phyloP scores from a whole-genome alignment of 1,284 basidiomycete species.

The Leccinum fuscescens region DNA sequence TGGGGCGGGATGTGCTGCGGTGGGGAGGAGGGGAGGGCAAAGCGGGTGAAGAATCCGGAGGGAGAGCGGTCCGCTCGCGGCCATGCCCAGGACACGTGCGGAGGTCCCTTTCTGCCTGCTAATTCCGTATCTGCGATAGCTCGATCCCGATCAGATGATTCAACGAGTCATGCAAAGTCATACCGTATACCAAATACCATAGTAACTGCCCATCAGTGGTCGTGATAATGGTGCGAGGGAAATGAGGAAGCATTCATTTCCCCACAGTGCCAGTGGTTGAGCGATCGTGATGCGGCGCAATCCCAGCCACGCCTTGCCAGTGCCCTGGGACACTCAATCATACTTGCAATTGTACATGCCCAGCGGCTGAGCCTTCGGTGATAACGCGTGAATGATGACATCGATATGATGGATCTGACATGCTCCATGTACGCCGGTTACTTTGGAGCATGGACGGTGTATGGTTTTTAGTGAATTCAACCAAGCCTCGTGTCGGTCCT shows the following conservation, averaged over 20 bases:
- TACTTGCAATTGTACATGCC: constrained; percentile 2
- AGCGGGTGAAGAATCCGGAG: background rate
- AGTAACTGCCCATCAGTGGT: constrained; percentile 1
- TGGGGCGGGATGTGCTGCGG: background rate
- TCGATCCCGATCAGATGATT: constrained; percentile 1
- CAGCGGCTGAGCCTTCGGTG: constrained; percentile 12
- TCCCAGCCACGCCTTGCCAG: background rate
- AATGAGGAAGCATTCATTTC: constrained; percentile 19
- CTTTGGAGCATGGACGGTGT: constrained; percentile 1
- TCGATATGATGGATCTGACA: background rate
- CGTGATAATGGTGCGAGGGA: constrained; percentile 10
- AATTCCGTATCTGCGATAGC: constrained; percentile 6
- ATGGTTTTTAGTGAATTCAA: background rate
- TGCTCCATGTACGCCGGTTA: background rate
- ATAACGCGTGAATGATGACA: constrained; percentile 15
- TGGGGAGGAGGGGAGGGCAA: background rate
- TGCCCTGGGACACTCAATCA: constrained; percentile 17
- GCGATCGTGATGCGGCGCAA: constrained; percentile 6
- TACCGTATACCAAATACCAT: background rate
- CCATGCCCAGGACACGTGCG: constrained; percentile 15
- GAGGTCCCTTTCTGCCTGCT: background rate
- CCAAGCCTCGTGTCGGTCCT: constrained; percentile 18
- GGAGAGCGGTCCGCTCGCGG: background rate
- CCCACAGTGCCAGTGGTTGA: constrained; percentile 7
- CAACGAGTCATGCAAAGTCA: background rate